Base-by-base conservation (phyloP, 139 green algal genomes). In the Chlorella sp. region DNA sequence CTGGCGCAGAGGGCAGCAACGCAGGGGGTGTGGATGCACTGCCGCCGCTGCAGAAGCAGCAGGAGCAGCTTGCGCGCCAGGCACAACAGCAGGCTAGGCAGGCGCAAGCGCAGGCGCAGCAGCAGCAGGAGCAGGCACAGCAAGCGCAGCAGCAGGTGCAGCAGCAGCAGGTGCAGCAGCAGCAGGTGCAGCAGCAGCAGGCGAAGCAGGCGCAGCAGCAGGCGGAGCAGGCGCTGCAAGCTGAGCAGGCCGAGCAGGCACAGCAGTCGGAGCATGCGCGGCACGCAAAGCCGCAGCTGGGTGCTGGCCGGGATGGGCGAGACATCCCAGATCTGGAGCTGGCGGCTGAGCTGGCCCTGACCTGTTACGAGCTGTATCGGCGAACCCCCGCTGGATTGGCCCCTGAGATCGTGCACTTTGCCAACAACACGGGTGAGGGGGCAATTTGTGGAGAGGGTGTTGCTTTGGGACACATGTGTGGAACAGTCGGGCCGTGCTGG, bases 361-460 rank as follows among this genome's bases (percentile, higher is more conserved):
- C 91, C 7, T 98, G 95, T 89, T 96, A 96, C 85, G 88, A 95
- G 85, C 87, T 96, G 72, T 97, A 97, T 82, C 81, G 88, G 23
- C 64, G 69, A 23, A 78, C 83, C 2, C 90, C 89, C 26, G 85
- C 65, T 25, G 93, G 93, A 4, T 74, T 96, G 55, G 88, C 91
- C 3, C 91, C 93, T 1, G 93, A 96, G 70, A 95, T 95, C 20
- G 91, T 88, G 0, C 84, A 88, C 56, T 96, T 95, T 83, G 32
- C 26, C 26, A 30, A 72, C 30, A 23, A 78, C 25, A n/a, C 73
- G 47, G 74, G 76, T 78, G 70, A 15, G 69, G 34, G 21, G 1
- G 13, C 44, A 55, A 17, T 55, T 11, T 17, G 44, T 7, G 44
- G 44, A 11, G 11, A 11, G 44, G 44, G 44, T 7, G 7, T 11